Conservation (phyloP, 2,329 filamentous ascomycete genomes). For the Talaromyces pinophilus region DNA sequence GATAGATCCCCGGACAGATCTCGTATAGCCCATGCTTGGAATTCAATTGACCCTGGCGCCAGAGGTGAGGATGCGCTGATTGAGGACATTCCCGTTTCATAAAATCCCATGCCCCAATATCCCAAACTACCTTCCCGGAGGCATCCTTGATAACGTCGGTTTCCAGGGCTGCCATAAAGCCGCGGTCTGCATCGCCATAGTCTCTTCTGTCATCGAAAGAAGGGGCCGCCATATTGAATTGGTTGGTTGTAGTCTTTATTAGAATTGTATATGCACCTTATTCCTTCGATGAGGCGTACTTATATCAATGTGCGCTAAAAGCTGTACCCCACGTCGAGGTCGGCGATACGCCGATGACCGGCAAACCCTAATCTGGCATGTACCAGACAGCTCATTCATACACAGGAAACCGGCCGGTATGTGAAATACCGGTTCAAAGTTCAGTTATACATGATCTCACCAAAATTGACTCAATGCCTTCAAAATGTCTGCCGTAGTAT, state of each 20-base stretch:
- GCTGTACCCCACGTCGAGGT: not conserved
- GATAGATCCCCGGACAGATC: not conserved
- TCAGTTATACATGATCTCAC: not conserved
- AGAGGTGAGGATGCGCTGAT: not conserved
- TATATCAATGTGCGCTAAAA: not conserved
- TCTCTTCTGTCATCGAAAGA: not conserved
- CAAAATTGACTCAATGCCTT: not conserved
- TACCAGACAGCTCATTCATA: not conserved
- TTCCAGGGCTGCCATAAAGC: not conserved
- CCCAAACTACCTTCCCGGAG: not conserved
- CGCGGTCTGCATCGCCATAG: not conserved
- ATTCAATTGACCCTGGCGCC: not conserved
- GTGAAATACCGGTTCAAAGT: not conserved
- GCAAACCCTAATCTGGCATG: not conserved
- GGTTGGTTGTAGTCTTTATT: not conserved
- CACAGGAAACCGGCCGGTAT: not conserved
- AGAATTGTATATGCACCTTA: not conserved
- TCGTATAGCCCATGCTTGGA: not conserved
- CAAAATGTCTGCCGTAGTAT: not conserved
- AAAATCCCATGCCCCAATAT: not conserved
- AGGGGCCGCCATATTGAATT: not conserved
- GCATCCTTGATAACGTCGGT: not conserved
- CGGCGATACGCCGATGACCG: not conserved
- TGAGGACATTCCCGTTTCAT: not conserved
- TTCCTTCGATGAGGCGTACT: not conserved